Evolutionary conservation across 305 asterid genomes (phyloP).

Genomic region (Petunia hybrid): DNA sequence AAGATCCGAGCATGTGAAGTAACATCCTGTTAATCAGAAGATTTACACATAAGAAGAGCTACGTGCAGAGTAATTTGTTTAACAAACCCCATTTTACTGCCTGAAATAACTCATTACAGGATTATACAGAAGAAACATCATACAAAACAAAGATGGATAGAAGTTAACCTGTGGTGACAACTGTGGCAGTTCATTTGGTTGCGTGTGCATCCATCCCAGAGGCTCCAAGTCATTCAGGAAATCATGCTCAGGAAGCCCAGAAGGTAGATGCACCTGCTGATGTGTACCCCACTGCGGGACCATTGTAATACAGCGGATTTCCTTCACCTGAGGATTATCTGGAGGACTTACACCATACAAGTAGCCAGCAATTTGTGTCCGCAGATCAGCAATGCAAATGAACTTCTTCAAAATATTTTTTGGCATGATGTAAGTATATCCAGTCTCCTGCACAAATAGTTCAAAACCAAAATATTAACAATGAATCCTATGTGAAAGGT

Average conservation of each 20-base stretch:
- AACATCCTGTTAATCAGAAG: slow-evolving; percentile 60
- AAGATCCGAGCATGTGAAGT: slow-evolving; percentile 79
- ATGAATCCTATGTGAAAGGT: background rate
- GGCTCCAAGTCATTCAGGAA: slow-evolving; percentile 97
- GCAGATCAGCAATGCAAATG: slow-evolving; percentile 94
- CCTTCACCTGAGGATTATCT: slow-evolving; percentile 99
- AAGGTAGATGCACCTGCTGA: slow-evolving; percentile 96
- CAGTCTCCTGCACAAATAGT: slow-evolving; percentile 83
- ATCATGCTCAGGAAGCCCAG: slow-evolving; percentile 93
- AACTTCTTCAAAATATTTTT: slow-evolving; percentile 97
- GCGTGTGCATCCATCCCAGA: slow-evolving; percentile 99
- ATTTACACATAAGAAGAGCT: slow-evolving; percentile 12
- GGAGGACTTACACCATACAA: slow-evolving; percentile 98
- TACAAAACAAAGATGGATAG: background rate
- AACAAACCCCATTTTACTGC: background rate
- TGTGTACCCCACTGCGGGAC: slow-evolving; percentile 99
- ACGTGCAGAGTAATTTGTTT: background rate
- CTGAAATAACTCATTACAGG: background rate
- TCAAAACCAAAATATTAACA: background rate
- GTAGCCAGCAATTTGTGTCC: slow-evolving; percentile 95
- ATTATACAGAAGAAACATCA: too few species aligned
- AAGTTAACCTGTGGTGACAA: slow-evolving; percentile 86
- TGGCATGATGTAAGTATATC: slow-evolving; percentile 98
- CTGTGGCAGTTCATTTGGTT: slow-evolving; percentile 99
- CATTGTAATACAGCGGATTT: slow-evolving; percentile 96